Evolutionary conservation across 805 yeast species (phyloP).

Genomic region (Huiozyma naganishii): DNA sequence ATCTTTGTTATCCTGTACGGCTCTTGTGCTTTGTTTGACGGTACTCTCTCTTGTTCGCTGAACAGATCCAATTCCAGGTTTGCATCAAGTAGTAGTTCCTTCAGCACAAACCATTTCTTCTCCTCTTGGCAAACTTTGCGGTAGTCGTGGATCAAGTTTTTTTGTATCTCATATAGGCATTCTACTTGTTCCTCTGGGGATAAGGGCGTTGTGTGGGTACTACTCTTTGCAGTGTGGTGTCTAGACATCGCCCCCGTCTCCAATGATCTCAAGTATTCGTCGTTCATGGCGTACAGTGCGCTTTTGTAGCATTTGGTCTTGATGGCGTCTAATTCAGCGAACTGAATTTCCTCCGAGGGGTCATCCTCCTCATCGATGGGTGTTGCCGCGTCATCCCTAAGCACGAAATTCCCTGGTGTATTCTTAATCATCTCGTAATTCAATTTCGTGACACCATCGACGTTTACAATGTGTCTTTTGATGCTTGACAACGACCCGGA

Average conservation of each 20-base stretch:
- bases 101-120: slow-evolving; percentile 24
- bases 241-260: neutral
- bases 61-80: slow-evolving; percentile 25
- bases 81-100: slow-evolving; percentile 25
- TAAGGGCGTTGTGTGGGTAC: neutral
- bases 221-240: neutral
- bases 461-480: slow-evolving; percentile 24
- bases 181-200: slow-evolving; percentile 11
- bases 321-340: slow-evolving; percentile 14
- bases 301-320: slow-evolving; percentile 21
- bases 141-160: slow-evolving; percentile 14
- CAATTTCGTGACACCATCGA: slow-evolving; percentile 25
- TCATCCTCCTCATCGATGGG: neutral
- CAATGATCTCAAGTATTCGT: slow-evolving; percentile 8
- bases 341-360: neutral
- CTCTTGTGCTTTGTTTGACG: slow-evolving; percentile 1
- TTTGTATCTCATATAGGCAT: slow-evolving; percentile 16
- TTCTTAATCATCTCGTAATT: slow-evolving; percentile 27
- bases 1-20: slow-evolving; percentile 3
- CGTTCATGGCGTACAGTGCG: slow-evolving; percentile 21
- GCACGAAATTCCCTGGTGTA: slow-evolving; percentile 21
- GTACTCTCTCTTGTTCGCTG: slow-evolving; percentile 12
- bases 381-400: neutral
- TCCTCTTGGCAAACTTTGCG: slow-evolving; percentile 11
- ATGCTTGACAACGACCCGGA: slow-evolving; percentile 1